Base-by-base conservation (phyloP, 73 alveolate species). In the Paramecium octaurelia region DNA sequence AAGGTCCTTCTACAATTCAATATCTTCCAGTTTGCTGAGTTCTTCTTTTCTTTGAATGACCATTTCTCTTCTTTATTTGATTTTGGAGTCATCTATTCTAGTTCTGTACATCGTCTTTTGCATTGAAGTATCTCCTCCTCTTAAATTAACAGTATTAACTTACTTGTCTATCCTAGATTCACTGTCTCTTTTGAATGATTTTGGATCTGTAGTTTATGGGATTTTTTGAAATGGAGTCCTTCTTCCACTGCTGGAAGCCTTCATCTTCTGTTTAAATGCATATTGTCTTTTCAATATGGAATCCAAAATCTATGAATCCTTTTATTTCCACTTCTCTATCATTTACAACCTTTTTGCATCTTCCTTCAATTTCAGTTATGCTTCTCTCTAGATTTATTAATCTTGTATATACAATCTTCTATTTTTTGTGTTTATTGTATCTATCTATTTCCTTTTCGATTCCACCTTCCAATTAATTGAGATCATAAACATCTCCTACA, bases 331-430 rank as follows among this genome's bases (percentile, higher is more conserved):
- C 31, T 80, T 80, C n/a, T 80, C 91, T 12, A 80, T 44, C 21
- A 80, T 21, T 44, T 80, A 59, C 8, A 80, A 48, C 46, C 77
- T 80, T 80, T 76, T 80, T 80, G 76, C 91, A 80, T 80, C 91
- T 5, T 80, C 91, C 8, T 42, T 44, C 29, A 80, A 31, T 43
- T 80, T 80, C 4, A 80, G 16, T 43, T 46, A 8, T 23, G 91
- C 91, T 80, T 80, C 91, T 80, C 91, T 80, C 91, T 80, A 42
- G 0, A 44, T 21, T 43, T 12, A 38, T 80, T 3, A n/a, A 42
- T 46, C 16, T 31, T n/a, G 16, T 12, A 21, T 27, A 3, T 76
- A 44, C 91, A 21, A 80, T 21, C 24, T 80, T 80, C 21, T 80
- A 42, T 43, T 24, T 40, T 23, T 80, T 80, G 3, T 80, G 91